Base-by-base conservation (phyloP, 441 rosid species). In the Lepidium campestre region DNA sequence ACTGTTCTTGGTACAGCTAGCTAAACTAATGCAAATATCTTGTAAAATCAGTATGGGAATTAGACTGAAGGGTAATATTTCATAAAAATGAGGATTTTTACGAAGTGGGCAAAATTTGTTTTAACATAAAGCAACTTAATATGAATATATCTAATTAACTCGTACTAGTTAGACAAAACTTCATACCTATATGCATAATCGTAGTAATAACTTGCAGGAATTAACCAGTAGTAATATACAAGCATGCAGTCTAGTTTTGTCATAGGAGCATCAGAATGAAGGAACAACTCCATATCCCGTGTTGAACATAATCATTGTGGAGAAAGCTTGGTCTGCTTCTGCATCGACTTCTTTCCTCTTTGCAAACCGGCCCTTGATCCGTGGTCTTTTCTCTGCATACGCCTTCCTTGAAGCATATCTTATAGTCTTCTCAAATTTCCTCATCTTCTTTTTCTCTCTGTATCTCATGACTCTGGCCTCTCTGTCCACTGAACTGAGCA, bases 371-470 rank as follows among this genome's bases (percentile, higher is more conserved):
- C 99, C 97, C 77, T 94, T 94, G 83, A 94, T 88, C 45, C 99
- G 77, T 10, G 96, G 99, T 61, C 99, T 85, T 29, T 81, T 84
- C 75, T 94, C 99, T 40, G 99, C 97, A 57, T 94, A 94, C 9
- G 96, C 97, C 67, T 94, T 94, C 75, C 99, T 82, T 12, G 96
- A 94, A 46, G 99, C 99, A 72, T 94, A 94, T 79, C 99, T 77
- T 66, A 94, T 89, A 15, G 94, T 94, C 83, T 91, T 94, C 82
- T 89, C 96, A 29, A 94, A 91, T 75, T 87, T 94, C 61, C 99
- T 80, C 0, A 65, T 76, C 80, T 91, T 94, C 87, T 84, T 94
- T 76, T 94, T 94, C 83, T 94, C 97, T 81, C 90, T 85, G 80
- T 94, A 94, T 73, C 99, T 84, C 20, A 87, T 58, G 29, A 91